A percentile compares a stretch with the other conserved stretches of the same genome.
These are phyloP conservation scores for Neopestalotiopsis clavispora DNA, from an alignment of 2,329 filamentous ascomycete genomes.

Conservation along the genomic window DNA sequence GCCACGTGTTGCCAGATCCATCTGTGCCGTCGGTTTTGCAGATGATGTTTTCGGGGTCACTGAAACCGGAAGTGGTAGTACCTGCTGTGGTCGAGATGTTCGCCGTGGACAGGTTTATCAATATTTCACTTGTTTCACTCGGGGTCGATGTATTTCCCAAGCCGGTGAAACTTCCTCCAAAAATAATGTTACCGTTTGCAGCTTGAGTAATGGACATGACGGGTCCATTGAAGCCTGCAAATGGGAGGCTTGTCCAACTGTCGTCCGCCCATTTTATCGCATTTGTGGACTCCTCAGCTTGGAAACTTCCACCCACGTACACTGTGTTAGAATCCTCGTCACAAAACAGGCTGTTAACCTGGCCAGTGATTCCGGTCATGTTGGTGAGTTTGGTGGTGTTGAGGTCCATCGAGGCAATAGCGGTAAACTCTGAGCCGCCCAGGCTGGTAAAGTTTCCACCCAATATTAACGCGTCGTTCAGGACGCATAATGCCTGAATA, in stretches of 20 bases:
- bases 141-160: slow-evolving; percentile 79
- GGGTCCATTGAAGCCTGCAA: slow-evolving; percentile 92
- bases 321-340: slow-evolving; percentile 79
- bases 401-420: slow-evolving; percentile 82
- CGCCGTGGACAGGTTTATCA: slow-evolving; percentile 83
- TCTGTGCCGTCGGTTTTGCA: slow-evolving; percentile 75
- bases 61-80: slow-evolving; percentile 66
- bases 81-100: slow-evolving; percentile 72
- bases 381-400: slow-evolving; percentile 71
- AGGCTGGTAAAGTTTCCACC: slow-evolving; percentile 96
- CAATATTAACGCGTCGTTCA: slow-evolving; percentile 74
- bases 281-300: slow-evolving; percentile 81
- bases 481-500: slow-evolving; percentile 87
- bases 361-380: slow-evolving; percentile 81
- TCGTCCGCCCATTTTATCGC: slow-evolving; percentile 80
- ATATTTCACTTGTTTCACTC: slow-evolving; percentile 71
- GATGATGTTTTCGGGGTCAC: slow-evolving; percentile 78
- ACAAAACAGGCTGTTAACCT: slow-evolving; percentile 82
- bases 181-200: slow-evolving; percentile 83
- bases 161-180: slow-evolving; percentile 88
- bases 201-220: slow-evolving; percentile 85
- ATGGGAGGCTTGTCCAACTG: slow-evolving; percentile 82
- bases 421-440: slow-evolving; percentile 74
- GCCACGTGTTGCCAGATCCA: slow-evolving; percentile 79
- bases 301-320: slow-evolving; percentile 89